phyloP scores from a whole-genome alignment of 2,329 filamentous ascomycete genomes.

The Coniella lustricola region DNA sequence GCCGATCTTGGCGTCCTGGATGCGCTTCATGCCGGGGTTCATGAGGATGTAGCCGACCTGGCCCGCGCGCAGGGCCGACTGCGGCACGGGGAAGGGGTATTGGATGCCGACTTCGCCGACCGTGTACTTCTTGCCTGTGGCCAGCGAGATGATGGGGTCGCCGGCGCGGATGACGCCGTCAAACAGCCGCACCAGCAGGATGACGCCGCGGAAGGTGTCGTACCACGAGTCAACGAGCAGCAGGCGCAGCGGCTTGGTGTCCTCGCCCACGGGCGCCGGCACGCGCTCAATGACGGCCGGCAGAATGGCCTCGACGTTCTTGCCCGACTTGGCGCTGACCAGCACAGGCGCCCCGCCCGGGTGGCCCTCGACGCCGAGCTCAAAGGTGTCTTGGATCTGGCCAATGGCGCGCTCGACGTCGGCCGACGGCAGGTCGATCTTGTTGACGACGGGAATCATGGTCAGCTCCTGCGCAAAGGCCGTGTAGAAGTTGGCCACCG shows the following conservation, averaged over 20 bases:
- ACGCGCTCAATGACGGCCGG: slow-evolving; percentile 81
- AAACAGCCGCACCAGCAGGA: slow-evolving; percentile 84
- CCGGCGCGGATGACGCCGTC: slow-evolving; percentile 78
- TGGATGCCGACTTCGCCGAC: slow-evolving; percentile 97
- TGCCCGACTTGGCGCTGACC: slow-evolving; percentile 89
- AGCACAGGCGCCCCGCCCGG: slow-evolving; percentile 42
- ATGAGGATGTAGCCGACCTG: slow-evolving; percentile 97
- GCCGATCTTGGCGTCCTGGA: slow-evolving; percentile 90
- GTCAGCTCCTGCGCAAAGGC: slow-evolving; percentile 86
- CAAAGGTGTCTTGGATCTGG: slow-evolving; percentile 81
- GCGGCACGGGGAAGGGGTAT: slow-evolving; percentile 80
- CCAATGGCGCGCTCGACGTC: slow-evolving; percentile 80
- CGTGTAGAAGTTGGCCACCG: slow-evolving; percentile 96
- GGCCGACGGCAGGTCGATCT: slow-evolving; percentile 86
- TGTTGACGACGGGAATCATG: slow-evolving; percentile 90
- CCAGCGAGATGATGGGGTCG: slow-evolving; percentile 80
- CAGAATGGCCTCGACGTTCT: slow-evolving; percentile 77
- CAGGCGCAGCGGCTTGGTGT: slow-evolving; percentile 66
- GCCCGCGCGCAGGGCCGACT: slow-evolving; percentile 73
- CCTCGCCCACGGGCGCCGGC: slow-evolving; percentile 70
- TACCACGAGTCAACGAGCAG: slow-evolving; percentile 98
- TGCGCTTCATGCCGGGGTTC: slow-evolving; percentile 97
- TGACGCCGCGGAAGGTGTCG: slow-evolving; percentile 88
- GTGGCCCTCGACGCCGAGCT: slow-evolving; percentile 64
- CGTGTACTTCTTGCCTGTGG: slow-evolving; percentile 80